phyloP scores from a whole-genome alignment of 1,284 basidiomycete genomes.

The Papiliotrema flavescens region DNA sequence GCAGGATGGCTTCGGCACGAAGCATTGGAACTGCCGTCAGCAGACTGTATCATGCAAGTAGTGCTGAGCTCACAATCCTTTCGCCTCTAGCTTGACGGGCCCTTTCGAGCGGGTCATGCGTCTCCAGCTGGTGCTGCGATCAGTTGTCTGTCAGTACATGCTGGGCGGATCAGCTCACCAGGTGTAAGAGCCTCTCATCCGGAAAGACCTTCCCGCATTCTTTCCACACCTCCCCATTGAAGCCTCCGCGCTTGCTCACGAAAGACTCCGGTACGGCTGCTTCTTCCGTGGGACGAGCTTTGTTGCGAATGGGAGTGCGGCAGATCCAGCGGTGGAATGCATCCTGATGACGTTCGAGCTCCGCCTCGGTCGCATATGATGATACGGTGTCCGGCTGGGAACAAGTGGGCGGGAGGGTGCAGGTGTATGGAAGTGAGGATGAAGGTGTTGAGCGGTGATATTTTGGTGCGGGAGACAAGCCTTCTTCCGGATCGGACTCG shows the following conservation, averaged over 20 bases:
- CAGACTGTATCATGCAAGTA: neutral
- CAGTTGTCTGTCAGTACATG: neutral
- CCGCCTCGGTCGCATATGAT: constrained; percentile 58
- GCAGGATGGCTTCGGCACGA: constrained; percentile 59
- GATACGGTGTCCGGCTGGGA: constrained; percentile 61
- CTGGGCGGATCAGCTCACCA: constrained; percentile 58
- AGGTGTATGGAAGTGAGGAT: constrained; percentile 51
- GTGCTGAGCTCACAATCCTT: constrained; percentile 65
- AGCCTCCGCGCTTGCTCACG: constrained; percentile 6
- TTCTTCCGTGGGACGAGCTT: neutral
- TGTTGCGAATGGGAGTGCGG: constrained; percentile 41
- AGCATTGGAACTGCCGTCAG: constrained; percentile 69
- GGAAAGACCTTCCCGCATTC: constrained; percentile 80
- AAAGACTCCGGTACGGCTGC: constrained; percentile 28
- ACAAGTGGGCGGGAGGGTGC: constrained; percentile 78
- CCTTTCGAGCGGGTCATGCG: constrained; percentile 74
- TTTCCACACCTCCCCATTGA: constrained; percentile 13
- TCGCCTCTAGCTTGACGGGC: constrained; percentile 75
- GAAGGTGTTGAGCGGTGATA: constrained; percentile 26
- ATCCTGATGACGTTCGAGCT: constrained; percentile 75
- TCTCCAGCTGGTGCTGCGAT: constrained; percentile 74
- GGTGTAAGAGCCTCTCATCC: constrained; percentile 66
- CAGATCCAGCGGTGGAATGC: constrained; percentile 80
- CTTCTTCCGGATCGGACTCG: constrained; percentile 3
- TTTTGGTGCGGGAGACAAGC: constrained; percentile 19